These are phyloP conservation scores for Camellia oleifera DNA, from an alignment of 179 eudicot species.

Conservation along the genomic window DNA sequence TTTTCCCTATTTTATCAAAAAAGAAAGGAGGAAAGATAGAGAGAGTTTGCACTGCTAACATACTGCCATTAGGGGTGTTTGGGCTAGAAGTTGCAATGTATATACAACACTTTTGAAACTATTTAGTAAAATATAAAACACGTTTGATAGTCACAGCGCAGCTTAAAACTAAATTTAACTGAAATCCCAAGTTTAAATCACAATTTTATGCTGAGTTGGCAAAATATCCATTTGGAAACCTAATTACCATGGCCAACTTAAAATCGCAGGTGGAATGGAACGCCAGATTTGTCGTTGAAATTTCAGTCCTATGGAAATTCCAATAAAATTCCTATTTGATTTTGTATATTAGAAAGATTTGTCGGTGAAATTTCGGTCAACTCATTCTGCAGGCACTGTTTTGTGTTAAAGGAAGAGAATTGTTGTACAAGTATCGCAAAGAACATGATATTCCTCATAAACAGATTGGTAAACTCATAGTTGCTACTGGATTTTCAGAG, in stretches of 20 bases:
- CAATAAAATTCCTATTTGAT: not conserved
- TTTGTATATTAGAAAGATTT: not conserved
- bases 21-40: not conserved
- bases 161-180: too few species aligned
- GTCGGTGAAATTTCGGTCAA: not conserved
- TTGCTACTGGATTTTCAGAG: conserved; percentile 74
- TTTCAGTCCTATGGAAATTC: not conserved
- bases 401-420: conserved; percentile 80
- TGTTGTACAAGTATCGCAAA: conserved; percentile 72
- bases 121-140: too few species aligned
- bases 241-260: too few species aligned
- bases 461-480: conserved; percentile 85
- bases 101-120: too few species aligned
- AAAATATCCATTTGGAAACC: too few species aligned
- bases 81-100: too few species aligned
- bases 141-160: too few species aligned
- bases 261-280: too few species aligned
- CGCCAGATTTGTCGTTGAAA: too few species aligned
- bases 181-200: too few species aligned
- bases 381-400: conserved; percentile 50
- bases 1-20: not conserved
- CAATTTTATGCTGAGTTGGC: too few species aligned
- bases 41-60: not conserved
- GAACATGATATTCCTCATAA: conserved; percentile 79
- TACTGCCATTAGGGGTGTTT: too few species aligned